These are phyloP conservation scores for Backusella tarrabulga DNA, from an alignment of 192 early-diverging fungal species.

Conservation along the genomic window DNA sequence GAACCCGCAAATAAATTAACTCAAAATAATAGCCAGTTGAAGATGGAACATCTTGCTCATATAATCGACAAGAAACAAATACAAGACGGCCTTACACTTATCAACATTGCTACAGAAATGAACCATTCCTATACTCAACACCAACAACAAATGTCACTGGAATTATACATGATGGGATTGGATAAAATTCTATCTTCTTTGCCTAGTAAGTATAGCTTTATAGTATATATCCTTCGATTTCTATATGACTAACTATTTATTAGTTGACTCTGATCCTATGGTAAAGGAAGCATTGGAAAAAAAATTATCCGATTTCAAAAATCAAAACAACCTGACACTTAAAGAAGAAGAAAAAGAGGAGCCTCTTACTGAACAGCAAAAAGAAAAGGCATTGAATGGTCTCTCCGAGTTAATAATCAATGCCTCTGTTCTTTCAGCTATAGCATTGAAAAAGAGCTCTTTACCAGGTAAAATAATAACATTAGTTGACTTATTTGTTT, in stretches of 20 bases:
- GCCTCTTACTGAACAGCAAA: neutral
- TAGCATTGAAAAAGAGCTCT: slow-evolving; percentile 50
- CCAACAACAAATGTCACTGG: slow-evolving; percentile 14
- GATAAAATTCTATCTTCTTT: slow-evolving; percentile 29
- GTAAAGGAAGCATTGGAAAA: slow-evolving; percentile 21
- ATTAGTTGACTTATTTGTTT: neutral
- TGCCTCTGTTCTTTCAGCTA: slow-evolving; percentile 40
- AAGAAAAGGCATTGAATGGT: slow-evolving; percentile 14
- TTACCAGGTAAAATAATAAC: slow-evolving; percentile 34
- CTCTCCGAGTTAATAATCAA: slow-evolving; percentile 33
- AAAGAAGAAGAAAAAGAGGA: neutral
- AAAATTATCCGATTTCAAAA: slow-evolving; percentile 17
- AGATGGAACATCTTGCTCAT: neutral
- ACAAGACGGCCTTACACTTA: slow-evolving; percentile 20
- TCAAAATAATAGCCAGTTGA: neutral
- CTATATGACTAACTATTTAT: neutral
- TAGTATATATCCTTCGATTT: neutral
- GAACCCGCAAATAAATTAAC: neutral
- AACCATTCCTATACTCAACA: slow-evolving; percentile 8
- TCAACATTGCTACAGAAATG: slow-evolving; percentile 29
- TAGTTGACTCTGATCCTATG: slow-evolving; percentile 26
- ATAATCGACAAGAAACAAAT: slow-evolving; percentile 27
- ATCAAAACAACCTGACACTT: slow-evolving; percentile 3
- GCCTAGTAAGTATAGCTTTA: slow-evolving; percentile 20
- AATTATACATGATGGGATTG: slow-evolving; percentile 32